Base-by-base conservation (phyloP, 140 eudicot species). In the Senecio squalidus region DNA sequence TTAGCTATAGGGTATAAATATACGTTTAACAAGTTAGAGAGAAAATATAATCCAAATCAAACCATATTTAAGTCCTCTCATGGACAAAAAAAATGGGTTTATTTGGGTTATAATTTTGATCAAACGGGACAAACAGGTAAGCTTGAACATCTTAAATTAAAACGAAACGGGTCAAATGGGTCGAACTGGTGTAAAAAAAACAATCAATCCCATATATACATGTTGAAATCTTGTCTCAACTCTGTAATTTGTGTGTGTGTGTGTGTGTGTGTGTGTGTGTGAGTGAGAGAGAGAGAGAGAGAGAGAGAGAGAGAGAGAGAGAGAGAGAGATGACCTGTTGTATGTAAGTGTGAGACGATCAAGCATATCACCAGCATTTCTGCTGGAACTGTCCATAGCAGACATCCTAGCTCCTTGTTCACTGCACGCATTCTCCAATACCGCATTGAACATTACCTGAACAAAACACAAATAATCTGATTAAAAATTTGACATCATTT, bases 401-500 rank as follows among this genome's bases (percentile, higher is more conserved):
- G 96, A 84, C 98, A 92, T 92, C 67, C 96, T 74, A 30, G 98
- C 98, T 39, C 96, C 98, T 75, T 87, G 96, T 75, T 92, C 98
- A 92, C 98, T 87, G 84, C 95, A 84, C 34, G 95, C 96, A 71
- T 92, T 92, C 78, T 92, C 98, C 80, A 92, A 68, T 27, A 92
- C 92, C 5, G 89, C 96, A 59, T 87, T 87, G 76, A 81, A 92
- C 93, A 92, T 69, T 2, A 29, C 34, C 34, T 29, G 34, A 29
- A 29, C 34, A 23, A 62, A 61, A 9, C 26, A 29, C 14, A 15
- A 45, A 45, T 0, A 44, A 44, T 41, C 26, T 13, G 2, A 30
- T 24, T 14, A 29, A 0, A 4, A 55, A 9, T 15, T 5, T 0
- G 21, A n/a, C n/a, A n/a, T n/a, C n/a, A n/a, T n/a, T n/a, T n/a